Evolutionary conservation across 139 green algal species (phyloP).

Genomic region (Chlamydomonas sphaeroides): DNA sequence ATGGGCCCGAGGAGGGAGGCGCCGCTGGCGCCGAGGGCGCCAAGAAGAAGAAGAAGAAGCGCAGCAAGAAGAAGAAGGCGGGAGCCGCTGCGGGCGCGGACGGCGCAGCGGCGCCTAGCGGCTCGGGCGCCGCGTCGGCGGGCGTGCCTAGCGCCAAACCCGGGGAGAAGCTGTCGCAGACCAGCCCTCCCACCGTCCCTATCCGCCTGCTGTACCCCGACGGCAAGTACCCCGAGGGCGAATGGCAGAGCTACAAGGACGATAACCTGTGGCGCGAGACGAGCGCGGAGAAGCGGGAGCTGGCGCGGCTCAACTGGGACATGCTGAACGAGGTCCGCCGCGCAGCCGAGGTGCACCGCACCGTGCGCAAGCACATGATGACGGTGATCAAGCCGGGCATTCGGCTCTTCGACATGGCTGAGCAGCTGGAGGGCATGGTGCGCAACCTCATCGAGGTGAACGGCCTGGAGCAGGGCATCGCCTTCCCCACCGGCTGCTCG

Average conservation of each 20-base stretch:
- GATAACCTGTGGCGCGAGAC: constrained; percentile 93
- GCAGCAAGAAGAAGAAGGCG: constrained; percentile 58
- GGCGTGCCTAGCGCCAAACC: background rate
- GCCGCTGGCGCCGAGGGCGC: constrained; percentile 44
- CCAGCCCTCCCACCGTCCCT: constrained; percentile 88
- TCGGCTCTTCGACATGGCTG: constrained; percentile 89
- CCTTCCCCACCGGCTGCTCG: constrained; percentile 85
- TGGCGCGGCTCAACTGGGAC: constrained; percentile 79
- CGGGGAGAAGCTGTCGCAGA: constrained; percentile 75
- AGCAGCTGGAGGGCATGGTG: constrained; percentile 92
- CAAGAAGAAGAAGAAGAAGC: constrained; percentile 74
- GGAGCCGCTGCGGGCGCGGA: constrained; percentile 12
- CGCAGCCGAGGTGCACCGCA: constrained; percentile 95
- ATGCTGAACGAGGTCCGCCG: constrained; percentile 95
- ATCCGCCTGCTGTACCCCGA: constrained; percentile 87
- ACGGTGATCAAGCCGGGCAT: constrained; percentile 94
- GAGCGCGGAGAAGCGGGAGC: constrained; percentile 91
- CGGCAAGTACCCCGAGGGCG: constrained; percentile 81
- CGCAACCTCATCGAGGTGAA: constrained; percentile 90
- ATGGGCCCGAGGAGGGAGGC: constrained; percentile 31
- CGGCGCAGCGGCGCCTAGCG: constrained; percentile 1
- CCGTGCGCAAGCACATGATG: constrained; percentile 95
- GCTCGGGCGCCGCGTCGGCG: background rate
- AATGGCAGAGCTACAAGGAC: constrained; percentile 86
- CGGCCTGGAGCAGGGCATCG: constrained; percentile 84